Evolutionary conservation across 306 rosid genomes (phyloP), one percentile per base, ranked within the genome.

Genomic region (Cucurbita moschata): DNA sequence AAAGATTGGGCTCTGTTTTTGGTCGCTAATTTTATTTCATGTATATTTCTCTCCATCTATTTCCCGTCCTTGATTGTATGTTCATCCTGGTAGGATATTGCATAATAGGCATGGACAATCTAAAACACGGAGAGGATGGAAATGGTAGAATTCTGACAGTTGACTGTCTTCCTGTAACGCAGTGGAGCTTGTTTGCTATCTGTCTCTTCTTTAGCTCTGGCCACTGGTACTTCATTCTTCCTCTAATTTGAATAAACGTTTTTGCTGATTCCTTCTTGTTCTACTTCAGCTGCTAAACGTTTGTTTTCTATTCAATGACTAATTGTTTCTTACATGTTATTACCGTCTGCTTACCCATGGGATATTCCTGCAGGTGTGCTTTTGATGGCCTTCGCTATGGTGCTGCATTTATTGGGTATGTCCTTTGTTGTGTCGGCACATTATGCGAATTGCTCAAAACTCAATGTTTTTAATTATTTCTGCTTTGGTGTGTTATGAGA

Each of bases 341-440:
- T 13, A 67, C 72, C 19, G 39, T 46, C 72, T 46, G 40, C 72
- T 67, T 67, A 49, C 37, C 12, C 40, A 44, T 57, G 42, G 16
- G n/a, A 39, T 44, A 73, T 71, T 69, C 63, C 79, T 76, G 75
- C 84, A 94, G 98, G 98, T 94, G 98, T 79, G 98, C 98, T 63
- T 94, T 94, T 79, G 98, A 94, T 78, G 98, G 98, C 76, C 96
- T 94, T 68, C 96, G 89, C 65, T 94, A 94, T 75, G 92, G 89
- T 61, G 98, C 98, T 82, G 98, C 97, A 64, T 90, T 94, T 86
- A 84, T 89, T n/a, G 97, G 98, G 98, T 89, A 77, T 80, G 79
- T 85, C 71, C 40, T 72, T 11, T 38, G 52, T 38, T 21, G 72
- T 66, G 72, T 10, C 12, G 10, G 5, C 15, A n/a, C 47, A 62